Conservation (phyloP, 1,139 yeast species). For the Kurtzmaniella natalensis region DNA sequence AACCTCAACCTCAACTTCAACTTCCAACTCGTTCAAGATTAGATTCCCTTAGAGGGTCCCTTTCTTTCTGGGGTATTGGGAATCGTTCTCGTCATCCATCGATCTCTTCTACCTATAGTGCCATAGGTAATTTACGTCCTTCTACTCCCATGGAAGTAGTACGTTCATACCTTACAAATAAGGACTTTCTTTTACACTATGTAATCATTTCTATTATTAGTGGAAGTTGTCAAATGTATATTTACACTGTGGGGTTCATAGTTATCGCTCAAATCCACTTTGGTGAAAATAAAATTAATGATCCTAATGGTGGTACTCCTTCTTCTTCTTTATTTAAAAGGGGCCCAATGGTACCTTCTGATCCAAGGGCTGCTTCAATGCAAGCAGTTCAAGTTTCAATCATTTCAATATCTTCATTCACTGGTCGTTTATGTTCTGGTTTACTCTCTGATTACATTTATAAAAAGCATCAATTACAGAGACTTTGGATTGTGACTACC, state of each 20-base stretch:
- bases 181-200: conserved; percentile 30
- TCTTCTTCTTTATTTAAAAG: neutral
- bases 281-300: conserved; percentile 10
- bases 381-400: conserved; percentile 45
- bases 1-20: neutral
- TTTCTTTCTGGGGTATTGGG: conserved; percentile 39
- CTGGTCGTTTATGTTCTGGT: conserved; percentile 37
- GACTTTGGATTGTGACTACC: conserved; percentile 36
- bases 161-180: conserved; percentile 19
- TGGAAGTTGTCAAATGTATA: conserved; percentile 42
- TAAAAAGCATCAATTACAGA: conserved; percentile 28
- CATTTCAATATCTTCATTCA: conserved; percentile 37
- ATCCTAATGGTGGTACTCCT: conserved; percentile 1
- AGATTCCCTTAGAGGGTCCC: conserved; percentile 28
- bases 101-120: conserved; percentile 10
- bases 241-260: conserved; percentile 41
- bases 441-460: conserved; percentile 34
- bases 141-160: conserved; percentile 3
- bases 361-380: conserved; percentile 22
- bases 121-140: conserved; percentile 1
- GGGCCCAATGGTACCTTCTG: conserved; percentile 5
- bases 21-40: conserved; percentile 7
- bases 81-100: conserved; percentile 25
- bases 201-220: conserved; percentile 31
- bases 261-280: conserved; percentile 38